Percentiles rank a stretch among this genome's conserved stretches.
Evolutionary conservation across 331 rosid species (phyloP).

Genomic region (Acacia pycnantha): DNA sequence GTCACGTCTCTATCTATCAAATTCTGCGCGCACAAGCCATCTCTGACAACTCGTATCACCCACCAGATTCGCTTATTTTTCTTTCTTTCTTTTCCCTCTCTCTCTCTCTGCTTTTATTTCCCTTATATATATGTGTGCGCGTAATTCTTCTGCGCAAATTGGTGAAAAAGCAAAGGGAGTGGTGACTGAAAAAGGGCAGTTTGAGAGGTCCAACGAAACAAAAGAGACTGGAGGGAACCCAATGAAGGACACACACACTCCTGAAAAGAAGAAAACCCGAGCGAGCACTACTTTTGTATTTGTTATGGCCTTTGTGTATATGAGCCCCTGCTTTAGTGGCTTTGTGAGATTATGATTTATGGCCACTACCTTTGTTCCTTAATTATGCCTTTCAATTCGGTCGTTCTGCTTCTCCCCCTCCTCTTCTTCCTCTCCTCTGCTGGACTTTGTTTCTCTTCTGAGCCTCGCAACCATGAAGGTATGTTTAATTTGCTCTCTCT

Average conservation of each 20-base stretch:
- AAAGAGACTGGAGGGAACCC: neutral
- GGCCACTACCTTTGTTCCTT: slow-evolving; percentile 2
- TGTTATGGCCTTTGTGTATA: neutral
- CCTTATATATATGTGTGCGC: neutral
- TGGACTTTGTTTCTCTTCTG: slow-evolving; percentile 47
- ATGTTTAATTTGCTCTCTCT: neutral
- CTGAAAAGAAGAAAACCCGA: neutral
- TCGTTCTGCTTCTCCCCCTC: slow-evolving; percentile 4
- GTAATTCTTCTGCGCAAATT: slow-evolving; percentile 18
- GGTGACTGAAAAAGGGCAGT: slow-evolving; percentile 29
- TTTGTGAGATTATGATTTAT: slow-evolving; percentile 1
- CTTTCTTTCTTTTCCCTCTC: neutral
- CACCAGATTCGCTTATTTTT: slow-evolving; percentile 23
- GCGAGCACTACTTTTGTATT: neutral
- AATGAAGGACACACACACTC: neutral
- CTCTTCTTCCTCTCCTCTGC: slow-evolving; percentile 34
- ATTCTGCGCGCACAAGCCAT: slow-evolving; percentile 35
- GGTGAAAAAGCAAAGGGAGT: slow-evolving; percentile 22
- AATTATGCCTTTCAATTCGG: slow-evolving; percentile 30
- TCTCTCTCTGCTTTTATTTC: neutral
- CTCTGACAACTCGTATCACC: slow-evolving; percentile 47
- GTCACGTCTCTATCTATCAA: slow-evolving; percentile 29
- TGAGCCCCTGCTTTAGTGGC: neutral
- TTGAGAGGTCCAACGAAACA: slow-evolving; percentile 23
- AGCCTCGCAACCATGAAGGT: slow-evolving; percentile 98